Percentiles rank a stretch among this genome's conserved stretches.
phyloP scores from a whole-genome alignment of 768 basidiomycete species.

The Psilocybe subaeruginosa region DNA sequence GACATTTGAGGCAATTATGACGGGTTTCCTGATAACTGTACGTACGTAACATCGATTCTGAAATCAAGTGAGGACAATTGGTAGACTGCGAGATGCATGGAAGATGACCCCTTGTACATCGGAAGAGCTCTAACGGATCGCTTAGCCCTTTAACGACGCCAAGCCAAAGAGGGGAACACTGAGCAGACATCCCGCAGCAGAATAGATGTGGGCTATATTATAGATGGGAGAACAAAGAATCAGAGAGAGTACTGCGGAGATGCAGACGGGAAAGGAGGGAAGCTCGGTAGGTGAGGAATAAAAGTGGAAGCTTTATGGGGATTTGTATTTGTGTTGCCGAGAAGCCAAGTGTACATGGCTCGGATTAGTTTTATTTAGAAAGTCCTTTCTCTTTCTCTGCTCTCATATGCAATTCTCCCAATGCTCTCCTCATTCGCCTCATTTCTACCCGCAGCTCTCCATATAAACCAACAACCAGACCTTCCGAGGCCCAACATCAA shows the following conservation, averaged over 20 bases:
- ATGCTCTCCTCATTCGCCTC: slow-evolving; percentile 60
- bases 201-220: background rate
- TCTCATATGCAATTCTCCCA: slow-evolving; percentile 14
- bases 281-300: background rate
- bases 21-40: too few relatives aligned
- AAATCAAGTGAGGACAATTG: background rate
- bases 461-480: slow-evolving; percentile 26
- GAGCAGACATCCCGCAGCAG: background rate
- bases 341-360: background rate
- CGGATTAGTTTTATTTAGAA: background rate
- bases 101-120: background rate
- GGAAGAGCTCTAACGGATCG: background rate
- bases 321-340: background rate
- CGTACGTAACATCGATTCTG: too few relatives aligned
- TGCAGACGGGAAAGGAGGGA: background rate
- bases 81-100: background rate
- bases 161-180: background rate
- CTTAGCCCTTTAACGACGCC: background rate
- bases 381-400: background rate
- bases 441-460: slow-evolving; percentile 52
- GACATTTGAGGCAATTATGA: too few relatives aligned
- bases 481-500: slow-evolving; percentile 25
- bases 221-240: background rate
- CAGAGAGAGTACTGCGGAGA: background rate
- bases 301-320: background rate